phyloP scores from a whole-genome alignment of 2,329 filamentous ascomycete genomes.

The Aspergillus awamori region DNA sequence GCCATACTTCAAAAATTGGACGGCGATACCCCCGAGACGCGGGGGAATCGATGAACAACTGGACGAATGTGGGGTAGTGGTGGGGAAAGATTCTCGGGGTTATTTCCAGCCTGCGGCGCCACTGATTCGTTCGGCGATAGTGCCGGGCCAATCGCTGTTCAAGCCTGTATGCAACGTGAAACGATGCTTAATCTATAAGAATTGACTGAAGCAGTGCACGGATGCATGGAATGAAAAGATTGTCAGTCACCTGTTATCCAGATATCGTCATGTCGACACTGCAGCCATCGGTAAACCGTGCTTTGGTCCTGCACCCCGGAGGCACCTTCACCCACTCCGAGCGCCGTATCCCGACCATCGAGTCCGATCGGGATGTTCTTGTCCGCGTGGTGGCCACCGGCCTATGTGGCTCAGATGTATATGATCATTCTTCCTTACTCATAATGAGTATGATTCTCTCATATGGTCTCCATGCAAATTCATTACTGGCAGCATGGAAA shows the following conservation, averaged over 20 bases:
- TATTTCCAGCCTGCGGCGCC: background rate
- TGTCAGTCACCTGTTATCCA: no score
- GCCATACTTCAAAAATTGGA: background rate
- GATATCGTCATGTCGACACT: background rate
- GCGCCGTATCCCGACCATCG: slow-evolving; percentile 20
- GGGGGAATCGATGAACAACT: background rate
- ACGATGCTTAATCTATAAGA: background rate
- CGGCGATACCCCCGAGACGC: background rate
- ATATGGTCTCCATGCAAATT: background rate
- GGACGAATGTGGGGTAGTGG: background rate
- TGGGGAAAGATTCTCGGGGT: background rate
- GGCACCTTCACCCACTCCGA: background rate
- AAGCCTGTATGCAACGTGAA: background rate
- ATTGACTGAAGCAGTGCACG: background rate
- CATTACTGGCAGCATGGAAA: background rate
- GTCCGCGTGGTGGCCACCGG: slow-evolving; percentile 78
- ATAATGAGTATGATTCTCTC: background rate
- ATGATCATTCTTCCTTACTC: slow-evolving; percentile 47
- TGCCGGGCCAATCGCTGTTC: background rate
- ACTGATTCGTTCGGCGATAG: background rate
- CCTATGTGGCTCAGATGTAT: slow-evolving; percentile 74
- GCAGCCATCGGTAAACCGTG: background rate
- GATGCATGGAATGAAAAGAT: background rate
- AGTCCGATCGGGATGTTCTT: slow-evolving; percentile 66
- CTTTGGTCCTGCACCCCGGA: background rate